Percentiles rank a stretch among this genome's conserved stretches.
Evolutionary conservation across 257 asterid species (phyloP).

Genomic region (Nicotiana paniculata): DNA sequence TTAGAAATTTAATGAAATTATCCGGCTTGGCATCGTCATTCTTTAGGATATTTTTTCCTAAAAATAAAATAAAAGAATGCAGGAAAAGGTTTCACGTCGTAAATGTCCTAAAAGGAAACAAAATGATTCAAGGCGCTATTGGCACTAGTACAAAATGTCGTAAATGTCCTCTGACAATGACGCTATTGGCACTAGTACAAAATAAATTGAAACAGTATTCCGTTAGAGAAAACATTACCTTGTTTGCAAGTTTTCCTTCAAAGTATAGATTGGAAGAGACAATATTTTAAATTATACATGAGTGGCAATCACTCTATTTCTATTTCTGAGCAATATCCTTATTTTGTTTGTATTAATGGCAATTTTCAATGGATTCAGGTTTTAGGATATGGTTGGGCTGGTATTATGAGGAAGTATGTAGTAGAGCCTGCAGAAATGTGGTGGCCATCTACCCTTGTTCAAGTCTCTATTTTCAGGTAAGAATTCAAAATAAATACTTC

Average conservation of each 20-base stretch:
- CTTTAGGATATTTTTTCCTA: not conserved
- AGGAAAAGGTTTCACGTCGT: not conserved
- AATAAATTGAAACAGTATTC: not conserved
- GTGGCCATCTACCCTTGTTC: slow-evolving; percentile 55
- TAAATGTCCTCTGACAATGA: too few species aligned
- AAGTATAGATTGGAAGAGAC: not conserved
- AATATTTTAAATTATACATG: too few species aligned
- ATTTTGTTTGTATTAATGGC: not conserved
- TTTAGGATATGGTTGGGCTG: slow-evolving; percentile 64
- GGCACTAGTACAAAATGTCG: too few species aligned
- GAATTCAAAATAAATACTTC: too few species aligned
- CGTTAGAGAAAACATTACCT: too few species aligned
- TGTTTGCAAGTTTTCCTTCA: not conserved
- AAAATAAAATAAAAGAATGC: not conserved
- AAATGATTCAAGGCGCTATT: not conserved
- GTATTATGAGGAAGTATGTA: slow-evolving; percentile 47
- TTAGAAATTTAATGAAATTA: not conserved
- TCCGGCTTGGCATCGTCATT: not conserved
- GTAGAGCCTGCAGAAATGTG: slow-evolving; percentile 61
- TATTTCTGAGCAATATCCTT: not conserved
- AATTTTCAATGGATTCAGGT: slow-evolving; percentile 19
- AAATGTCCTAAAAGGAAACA: not conserved
- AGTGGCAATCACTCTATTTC: not conserved
- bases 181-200: too few species aligned
- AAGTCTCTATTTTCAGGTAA: slow-evolving; percentile 62